These are phyloP conservation scores for Skeletonema costatum DNA, from an alignment of 108 stramenopile species.

Conservation along the genomic window DNA sequence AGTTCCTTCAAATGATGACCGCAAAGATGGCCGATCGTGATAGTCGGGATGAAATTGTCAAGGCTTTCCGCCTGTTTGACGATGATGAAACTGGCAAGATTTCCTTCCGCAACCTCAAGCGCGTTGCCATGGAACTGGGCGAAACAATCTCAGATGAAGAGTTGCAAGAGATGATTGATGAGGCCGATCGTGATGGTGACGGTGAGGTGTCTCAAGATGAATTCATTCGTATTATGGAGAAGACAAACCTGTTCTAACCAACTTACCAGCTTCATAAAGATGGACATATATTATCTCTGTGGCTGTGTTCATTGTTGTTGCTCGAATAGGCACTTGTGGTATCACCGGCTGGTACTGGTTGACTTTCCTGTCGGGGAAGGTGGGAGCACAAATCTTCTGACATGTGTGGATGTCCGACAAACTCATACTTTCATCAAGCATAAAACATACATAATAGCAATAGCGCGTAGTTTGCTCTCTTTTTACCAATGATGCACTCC, in stretches of 20 bases:
- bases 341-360: not conserved
- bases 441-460: too few relatives aligned
- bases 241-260: conserved; percentile 62
- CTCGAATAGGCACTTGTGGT: too few relatives aligned
- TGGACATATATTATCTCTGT: not conserved
- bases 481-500: not conserved
- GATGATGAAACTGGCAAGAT: conserved; percentile 92
- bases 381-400: too few relatives aligned
- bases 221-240: conserved; percentile 90
- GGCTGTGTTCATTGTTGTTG: not conserved
- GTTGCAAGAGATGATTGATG: conserved; percentile 90
- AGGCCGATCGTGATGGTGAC: conserved; percentile 76
- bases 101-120: conserved; percentile 86
- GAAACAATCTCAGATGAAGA: conserved; percentile 92
- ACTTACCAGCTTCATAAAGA: too few relatives aligned
- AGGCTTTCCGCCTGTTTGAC: conserved; percentile 89
- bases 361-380: not conserved
- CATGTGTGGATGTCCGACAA: too few relatives aligned
- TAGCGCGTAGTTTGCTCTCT: not conserved
- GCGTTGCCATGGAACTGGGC: conserved; percentile 90
- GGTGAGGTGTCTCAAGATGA: conserved; percentile 84
- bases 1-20: conserved; percentile 84
- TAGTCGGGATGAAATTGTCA: conserved; percentile 80
- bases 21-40: conserved; percentile 77
- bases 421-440: too few relatives aligned